Base-by-base conservation (phyloP, 768 basidiomycete species). In the Panus rudis region DNA sequence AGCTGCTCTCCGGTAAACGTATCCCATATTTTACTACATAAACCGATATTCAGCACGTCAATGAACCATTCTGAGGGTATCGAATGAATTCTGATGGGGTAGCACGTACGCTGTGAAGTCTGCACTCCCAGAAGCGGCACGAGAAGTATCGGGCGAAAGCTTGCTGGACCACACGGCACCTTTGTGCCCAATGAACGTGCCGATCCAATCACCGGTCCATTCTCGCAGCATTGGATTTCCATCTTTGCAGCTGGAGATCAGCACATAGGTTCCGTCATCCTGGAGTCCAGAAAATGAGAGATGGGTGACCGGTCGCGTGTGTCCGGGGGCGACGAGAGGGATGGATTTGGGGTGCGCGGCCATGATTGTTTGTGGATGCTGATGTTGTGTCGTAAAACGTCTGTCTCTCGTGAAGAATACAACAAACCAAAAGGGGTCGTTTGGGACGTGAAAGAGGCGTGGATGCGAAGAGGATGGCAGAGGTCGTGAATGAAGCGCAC, bases 141-240 rank as follows among this genome's bases (percentile, higher is more conserved):
- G 76, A 13, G 89, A 79, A 12, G 82, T 78, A 64, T 97, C 93
- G 17, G 73, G 66, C 21, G 86, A 90, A 47, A 99, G 78, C 65
- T 96, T 94, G 39, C 88, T 87, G 52, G 87, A 82, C 94, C 94
- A 99, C 3, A 99, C 94, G 6, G 94, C 94, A 54, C 94, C 96
- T 62, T 90, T 88, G 67, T 88, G 85, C 19, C 86, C 85, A 31
- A 89, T 71, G 62, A 88, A 90, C 14, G 86, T 89, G 27, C 96
- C 96, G 60, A 96, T 88, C 96, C 96, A 99, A 64, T 99, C 96
- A 25, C 94, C 94, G 43, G 90, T 88, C 93, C 93, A 94, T 58
- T 92, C 86, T 58, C 92, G 79, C 52, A 96, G 69, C 90, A 94
- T 93, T 34, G 92, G 93, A 56, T 92, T 97, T 25, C 96, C 96